A percentile compares a stretch with the other conserved stretches of the same genome.
Conservation (phyloP, 2,329 filamentous ascomycete genomes). For the Phaeoacremonium minimum region DNA sequence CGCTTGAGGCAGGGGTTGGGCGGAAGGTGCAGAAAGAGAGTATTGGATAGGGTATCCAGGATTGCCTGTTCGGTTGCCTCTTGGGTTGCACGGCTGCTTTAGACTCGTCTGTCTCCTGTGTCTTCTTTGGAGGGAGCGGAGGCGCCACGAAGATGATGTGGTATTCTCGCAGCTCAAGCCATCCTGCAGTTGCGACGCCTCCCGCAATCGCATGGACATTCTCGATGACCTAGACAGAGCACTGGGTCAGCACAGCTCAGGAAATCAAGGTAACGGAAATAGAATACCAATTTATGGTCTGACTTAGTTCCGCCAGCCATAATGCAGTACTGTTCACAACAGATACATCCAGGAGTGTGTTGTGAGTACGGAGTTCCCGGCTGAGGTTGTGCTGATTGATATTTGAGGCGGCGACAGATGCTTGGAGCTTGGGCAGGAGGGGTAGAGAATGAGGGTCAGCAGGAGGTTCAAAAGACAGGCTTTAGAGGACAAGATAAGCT, state of each 20-base stretch:
- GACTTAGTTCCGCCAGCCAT: no score
- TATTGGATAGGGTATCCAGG: slow-evolving; percentile 94
- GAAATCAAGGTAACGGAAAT: no score
- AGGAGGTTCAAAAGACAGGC: no score
- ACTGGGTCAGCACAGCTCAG: slow-evolving; percentile 4
- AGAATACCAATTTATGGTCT: no score
- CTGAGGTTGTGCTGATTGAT: no score
- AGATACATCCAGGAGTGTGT: no score
- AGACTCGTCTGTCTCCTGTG: not conserved
- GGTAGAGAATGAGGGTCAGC: no score
- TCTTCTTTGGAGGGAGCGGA: slow-evolving; percentile 21
- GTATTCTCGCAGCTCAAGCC: slow-evolving; percentile 58
- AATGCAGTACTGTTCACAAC: no score
- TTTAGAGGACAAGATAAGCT: no score
- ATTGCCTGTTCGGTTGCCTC: slow-evolving; percentile 56
- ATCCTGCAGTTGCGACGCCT: slow-evolving; percentile 52
- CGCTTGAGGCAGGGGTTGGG: slow-evolving; percentile 64
- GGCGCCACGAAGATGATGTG: slow-evolving; percentile 53
- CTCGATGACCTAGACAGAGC: slow-evolving; percentile 44
- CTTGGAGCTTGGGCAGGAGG: no score
- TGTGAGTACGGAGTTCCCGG: no score
- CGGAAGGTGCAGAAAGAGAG: slow-evolving; percentile 77
- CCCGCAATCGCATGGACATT: slow-evolving; percentile 57
- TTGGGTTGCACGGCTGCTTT: slow-evolving; percentile 13
- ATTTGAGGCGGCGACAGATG: no score